These are phyloP conservation scores for Arbutus unedo DNA, from an alignment of 148 eudicot species.

Conservation along the genomic window DNA sequence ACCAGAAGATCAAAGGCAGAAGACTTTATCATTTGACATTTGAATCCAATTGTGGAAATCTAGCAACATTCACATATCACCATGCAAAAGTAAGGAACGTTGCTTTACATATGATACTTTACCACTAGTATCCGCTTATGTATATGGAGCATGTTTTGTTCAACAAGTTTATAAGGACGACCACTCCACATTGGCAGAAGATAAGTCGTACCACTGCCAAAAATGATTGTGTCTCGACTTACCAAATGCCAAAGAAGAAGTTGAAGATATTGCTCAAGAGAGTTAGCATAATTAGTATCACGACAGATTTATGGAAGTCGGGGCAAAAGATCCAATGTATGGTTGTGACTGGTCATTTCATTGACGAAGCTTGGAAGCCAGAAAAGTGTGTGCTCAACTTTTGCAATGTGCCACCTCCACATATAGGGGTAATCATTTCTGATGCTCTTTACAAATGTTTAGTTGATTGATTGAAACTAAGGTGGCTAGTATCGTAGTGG, in stretches of 20 bases:
- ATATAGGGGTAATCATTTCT: not conserved
- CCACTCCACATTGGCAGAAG: no score
- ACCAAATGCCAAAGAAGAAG: no score
- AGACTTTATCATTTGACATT: not conserved
- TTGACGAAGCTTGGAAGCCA: not conserved
- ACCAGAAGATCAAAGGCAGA: not conserved
- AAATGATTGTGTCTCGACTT: no score
- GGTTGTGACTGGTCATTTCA: not conserved
- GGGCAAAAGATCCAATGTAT: slow-evolving; percentile 5
- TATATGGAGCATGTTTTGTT: no score
- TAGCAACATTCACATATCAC: not conserved
- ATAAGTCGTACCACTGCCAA: no score
- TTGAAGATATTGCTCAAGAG: no score
- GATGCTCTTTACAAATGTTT: not conserved
- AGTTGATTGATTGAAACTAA: not conserved
- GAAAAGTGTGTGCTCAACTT: not conserved
- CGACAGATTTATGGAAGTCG: not conserved
- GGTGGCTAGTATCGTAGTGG: not conserved
- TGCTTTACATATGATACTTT: not conserved
- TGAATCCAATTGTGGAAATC: not conserved
- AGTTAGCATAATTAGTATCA: no score
- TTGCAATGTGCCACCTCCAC: not conserved
- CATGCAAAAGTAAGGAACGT: not conserved
- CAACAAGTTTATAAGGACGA: no score
- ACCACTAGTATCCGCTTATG: not conserved